Base-by-base conservation (phyloP, 805 yeast species). In the Candida tibetensis region DNA sequence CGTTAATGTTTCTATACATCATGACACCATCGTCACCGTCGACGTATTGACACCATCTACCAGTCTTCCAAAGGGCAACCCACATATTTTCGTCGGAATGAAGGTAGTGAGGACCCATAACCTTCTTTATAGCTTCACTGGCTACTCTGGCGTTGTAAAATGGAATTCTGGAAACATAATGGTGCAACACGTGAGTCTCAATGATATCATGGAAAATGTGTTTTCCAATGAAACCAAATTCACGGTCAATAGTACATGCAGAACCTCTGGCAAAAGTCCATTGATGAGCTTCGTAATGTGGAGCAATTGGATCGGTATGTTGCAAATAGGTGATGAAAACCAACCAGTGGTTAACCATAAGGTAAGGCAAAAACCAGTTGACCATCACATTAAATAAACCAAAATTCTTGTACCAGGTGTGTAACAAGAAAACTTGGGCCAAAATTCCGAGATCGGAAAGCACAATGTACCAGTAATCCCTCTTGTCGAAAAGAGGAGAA, bases 201-300 rank as follows among this genome's bases (percentile, higher is more conserved):
- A 75, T 74, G 45, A 75, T 75, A 52, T 76, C 81, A 48, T 76
- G 81, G 70, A 76, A 74, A 41, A 75, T 69, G 48, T 69, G 72
- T 51, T 64, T 73, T 40, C 82, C 84, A 37, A 78, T 57, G 42
- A 78, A 76, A 8, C 82, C 82, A 54, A 71, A 77, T 46, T 78
- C 69, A 59, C 83, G 68, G 56, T 78, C 84, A 45, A 78, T 75
- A 26, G 84, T 78, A 31, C 82, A 76, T 45, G 82, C 82, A 6
- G 84, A 82, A 57, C 84, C 84, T 52, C 79, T 67, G 40, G 82
- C 82, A 48, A 78, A 78, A 41, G 72, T 77, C 84, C 84, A 78
- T 59, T 76, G 73, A 13, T 57, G 52, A 36, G 69, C 72, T 32
- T 69, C 73, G 57, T 78, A 78, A 54, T 78, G 84, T 28, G 83